These are phyloP conservation scores for Cyathus striatus DNA, from an alignment of 768 basidiomycete genomes.

Conservation along the genomic window DNA sequence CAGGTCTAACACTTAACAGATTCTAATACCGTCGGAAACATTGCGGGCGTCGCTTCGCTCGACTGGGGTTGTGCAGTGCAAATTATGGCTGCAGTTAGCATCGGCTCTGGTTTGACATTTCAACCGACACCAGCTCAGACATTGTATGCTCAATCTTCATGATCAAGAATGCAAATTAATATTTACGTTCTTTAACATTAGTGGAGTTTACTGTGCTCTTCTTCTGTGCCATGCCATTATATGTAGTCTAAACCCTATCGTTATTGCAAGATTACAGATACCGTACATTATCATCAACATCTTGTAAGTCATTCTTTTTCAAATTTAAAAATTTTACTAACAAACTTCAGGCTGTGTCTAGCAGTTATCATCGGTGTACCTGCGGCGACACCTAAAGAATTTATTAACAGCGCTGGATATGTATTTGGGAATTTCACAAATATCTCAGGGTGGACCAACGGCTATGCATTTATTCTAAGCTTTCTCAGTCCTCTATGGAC, in stretches of 20 bases:
- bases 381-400: constrained; percentile 45
- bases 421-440: constrained; percentile 60
- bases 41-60: constrained; percentile 43
- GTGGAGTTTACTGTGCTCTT: constrained; percentile 57
- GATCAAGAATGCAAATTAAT: no score
- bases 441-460: constrained; percentile 43
- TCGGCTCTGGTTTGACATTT: constrained; percentile 36
- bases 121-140: constrained; percentile 32
- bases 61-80: constrained; percentile 59
- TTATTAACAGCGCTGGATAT: constrained; percentile 48
- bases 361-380: constrained; percentile 63
- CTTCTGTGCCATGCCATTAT: constrained; percentile 54
- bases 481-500: constrained; percentile 32
- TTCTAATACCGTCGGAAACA: constrained; percentile 39
- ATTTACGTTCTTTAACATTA: constrained; percentile 19
- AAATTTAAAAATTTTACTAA: no score
- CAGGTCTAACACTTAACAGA: no score
- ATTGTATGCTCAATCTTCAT: constrained; percentile 28
- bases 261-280: constrained; percentile 61
- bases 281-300: constrained; percentile 64
- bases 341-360: constrained; percentile 56
- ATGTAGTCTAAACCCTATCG: constrained; percentile 54
- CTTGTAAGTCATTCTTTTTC: constrained; percentile 30
- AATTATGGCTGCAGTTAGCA: constrained; percentile 55
- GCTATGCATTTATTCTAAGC: constrained; percentile 43